Evolutionary conservation across 345 rosid genomes (phyloP).

Genomic region (Toxicodendron radicans): DNA sequence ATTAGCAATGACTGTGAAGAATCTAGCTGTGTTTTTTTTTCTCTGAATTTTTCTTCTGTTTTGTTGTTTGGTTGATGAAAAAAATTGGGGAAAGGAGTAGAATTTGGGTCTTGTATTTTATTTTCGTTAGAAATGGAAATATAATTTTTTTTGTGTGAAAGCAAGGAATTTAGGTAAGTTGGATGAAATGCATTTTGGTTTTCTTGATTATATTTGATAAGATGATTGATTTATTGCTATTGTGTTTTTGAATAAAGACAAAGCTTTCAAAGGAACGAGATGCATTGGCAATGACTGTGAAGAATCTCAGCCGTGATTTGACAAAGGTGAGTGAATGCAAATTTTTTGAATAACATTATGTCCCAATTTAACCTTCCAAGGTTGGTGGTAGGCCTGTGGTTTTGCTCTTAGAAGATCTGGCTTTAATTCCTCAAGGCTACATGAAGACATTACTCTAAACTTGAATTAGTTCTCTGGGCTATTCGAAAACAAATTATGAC

Average conservation of each 20-base stretch:
- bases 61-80: no score
- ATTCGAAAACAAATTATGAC: neutral
- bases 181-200: neutral
- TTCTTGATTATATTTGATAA: neutral
- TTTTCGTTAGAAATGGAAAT: no score
- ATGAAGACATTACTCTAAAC: neutral
- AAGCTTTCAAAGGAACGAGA: constrained; percentile 76
- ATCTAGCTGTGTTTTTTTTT: constrained; percentile 60
- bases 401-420: neutral
- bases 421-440: no score
- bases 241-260: constrained; percentile 42
- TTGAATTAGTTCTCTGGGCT: neutral
- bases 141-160: neutral
- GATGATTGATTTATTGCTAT: constrained; percentile 16
- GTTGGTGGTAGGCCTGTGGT: neutral
- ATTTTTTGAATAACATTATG: neutral
- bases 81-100: no score
- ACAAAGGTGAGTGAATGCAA: constrained; percentile 52
- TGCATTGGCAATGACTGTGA: constrained; percentile 64
- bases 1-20: constrained; percentile 65
- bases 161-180: neutral
- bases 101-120: no score
- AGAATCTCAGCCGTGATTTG: constrained; percentile 83
- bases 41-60: no score
- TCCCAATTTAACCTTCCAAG: neutral